Evolutionary conservation across 768 basidiomycete genomes (phyloP).

Genomic region (Chiua virens): DNA sequence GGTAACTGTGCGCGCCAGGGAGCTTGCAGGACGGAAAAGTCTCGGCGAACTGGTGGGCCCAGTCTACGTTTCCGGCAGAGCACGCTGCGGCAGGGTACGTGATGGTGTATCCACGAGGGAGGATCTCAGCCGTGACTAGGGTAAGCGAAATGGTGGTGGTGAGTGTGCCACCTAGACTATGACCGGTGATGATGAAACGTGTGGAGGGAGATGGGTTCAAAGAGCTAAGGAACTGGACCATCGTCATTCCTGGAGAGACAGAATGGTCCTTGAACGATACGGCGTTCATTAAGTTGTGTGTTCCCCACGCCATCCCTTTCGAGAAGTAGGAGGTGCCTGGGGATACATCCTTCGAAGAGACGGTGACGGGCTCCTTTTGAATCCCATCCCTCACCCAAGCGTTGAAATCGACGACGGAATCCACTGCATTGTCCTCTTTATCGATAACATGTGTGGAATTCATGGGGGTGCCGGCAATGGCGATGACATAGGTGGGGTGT

Average conservation of each 20-base stretch:
- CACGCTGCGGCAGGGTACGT: constrained; percentile 1
- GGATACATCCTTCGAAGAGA: neutral
- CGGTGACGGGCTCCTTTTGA: neutral
- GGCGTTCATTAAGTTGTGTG: constrained; percentile 2
- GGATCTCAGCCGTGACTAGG: neutral
- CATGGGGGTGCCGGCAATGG: constrained; percentile 9
- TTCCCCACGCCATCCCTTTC: neutral
- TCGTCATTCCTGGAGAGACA: neutral
- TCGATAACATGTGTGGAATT: neutral
- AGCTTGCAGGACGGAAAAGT: neutral
- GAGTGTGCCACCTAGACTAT: constrained; percentile 14
- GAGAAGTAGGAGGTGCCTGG: neutral
- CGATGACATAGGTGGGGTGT: constrained; percentile 8
- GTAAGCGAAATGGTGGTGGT: constrained; percentile 14
- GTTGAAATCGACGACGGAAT: constrained; percentile 7
- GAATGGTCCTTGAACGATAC: neutral
- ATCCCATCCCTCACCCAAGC: constrained; percentile 10
- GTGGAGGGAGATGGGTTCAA: neutral
- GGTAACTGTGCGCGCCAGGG: neutral
- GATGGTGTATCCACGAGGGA: neutral
- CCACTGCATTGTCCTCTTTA: constrained; percentile 5
- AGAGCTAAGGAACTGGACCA: constrained; percentile 5
- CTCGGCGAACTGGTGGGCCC: neutral
- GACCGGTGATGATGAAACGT: constrained; percentile 8
- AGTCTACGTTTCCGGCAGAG: constrained; percentile 5